Base-by-base conservation (phyloP, 495 filamentous ascomycete genomes). In the Aspergillus baeticus region DNA sequence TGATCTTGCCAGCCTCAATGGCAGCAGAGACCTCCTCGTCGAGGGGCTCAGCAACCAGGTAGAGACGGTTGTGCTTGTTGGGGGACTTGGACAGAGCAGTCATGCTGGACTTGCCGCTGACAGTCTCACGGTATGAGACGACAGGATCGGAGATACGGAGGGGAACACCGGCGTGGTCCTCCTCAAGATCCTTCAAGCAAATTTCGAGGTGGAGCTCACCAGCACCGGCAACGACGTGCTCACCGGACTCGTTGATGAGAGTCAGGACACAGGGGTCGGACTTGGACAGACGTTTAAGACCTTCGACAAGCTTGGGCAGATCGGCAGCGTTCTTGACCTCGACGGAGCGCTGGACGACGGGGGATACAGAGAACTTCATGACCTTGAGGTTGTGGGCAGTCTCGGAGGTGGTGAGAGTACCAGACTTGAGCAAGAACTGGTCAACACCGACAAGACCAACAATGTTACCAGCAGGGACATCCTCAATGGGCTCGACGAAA, bases 61-160 rank as follows among this genome's bases (percentile, higher is more conserved):
- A 99, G 15, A 99, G 84, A 87, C 94, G 91, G 81, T 99, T 99
- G 88, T 99, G 94, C 90, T 99, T 99, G 85, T 99, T 99, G 77
- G 94, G 94, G 10, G 94, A 99, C 84, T 99, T 99, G 69, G 94
- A 99, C 58, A 99, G 82, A 54, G 94, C 94, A 69, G 92, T 96
- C 62, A 98, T 98, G 81, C 85, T 89, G 48, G 93, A 96, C 58
- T 77, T 78, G 58, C 47, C 84, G 60, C 76, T 74, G 65, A 99
- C 94, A 55, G 93, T 94, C 84, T 99, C 94, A 83, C 94, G 93
- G 86, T 96, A 98, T 67, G 87, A 81, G 69, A 98, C 94, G 69
- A 98, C 95, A 62, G 94, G 94, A 79, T 97, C 94, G 63, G 91
- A 96, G 76, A 99, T 82, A 72, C 87, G 89, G 69, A 99, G 89